Evolutionary conservation across 352 stramenopile species (phyloP), one percentile per base, ranked within the genome.

Genomic region (Pythium utonaiense): DNA sequence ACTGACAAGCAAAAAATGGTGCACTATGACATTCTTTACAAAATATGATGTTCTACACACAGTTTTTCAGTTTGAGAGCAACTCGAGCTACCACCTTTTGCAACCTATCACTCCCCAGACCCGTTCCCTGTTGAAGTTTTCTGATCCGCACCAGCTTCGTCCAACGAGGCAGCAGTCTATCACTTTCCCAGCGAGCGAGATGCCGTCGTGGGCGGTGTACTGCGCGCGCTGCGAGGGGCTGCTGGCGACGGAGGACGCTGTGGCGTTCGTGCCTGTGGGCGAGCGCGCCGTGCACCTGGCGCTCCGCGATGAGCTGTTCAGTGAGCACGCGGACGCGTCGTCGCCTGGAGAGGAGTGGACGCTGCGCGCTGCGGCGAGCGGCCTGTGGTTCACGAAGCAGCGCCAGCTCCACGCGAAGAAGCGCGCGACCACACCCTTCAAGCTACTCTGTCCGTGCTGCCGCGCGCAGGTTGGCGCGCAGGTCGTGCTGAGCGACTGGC

Each of bases 181-280:
- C n/a, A n/a, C n/a, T n/a, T n/a, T n/a, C n/a, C n/a, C n/a, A n/a
- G n/a, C n/a, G n/a, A n/a, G n/a, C n/a, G n/a, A n/a, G 25, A 41
- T 28, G 27, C 19, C 44, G 28, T 24, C 65, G 19, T 72, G 65
- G 65, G 31, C 58, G 2, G 34, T 72, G 28, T 27, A 54, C 54
- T 72, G 65, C 30, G 21, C 9, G 19, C 59, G 60, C 25, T 72
- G 65, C 45, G 55, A 64, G 25, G 28, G 41, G 40, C 33, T 4
- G n/a, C 60, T 72, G 38, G 59, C 25, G 28, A 42, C 40, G 19
- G 41, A 58, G 31, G 54, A 61, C 42, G 74, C 83, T 36, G 56
- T 89, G 17, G 61, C 60, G 13, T 88, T 86, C 51, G 33, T 88
- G 38, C 59, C 75, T 36, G 72, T 85, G 59, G 85, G 73, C 71